These are phyloP conservation scores for Eucalyptus cladocalyx DNA, from an alignment of 345 rosid species.

Conservation along the genomic window DNA sequence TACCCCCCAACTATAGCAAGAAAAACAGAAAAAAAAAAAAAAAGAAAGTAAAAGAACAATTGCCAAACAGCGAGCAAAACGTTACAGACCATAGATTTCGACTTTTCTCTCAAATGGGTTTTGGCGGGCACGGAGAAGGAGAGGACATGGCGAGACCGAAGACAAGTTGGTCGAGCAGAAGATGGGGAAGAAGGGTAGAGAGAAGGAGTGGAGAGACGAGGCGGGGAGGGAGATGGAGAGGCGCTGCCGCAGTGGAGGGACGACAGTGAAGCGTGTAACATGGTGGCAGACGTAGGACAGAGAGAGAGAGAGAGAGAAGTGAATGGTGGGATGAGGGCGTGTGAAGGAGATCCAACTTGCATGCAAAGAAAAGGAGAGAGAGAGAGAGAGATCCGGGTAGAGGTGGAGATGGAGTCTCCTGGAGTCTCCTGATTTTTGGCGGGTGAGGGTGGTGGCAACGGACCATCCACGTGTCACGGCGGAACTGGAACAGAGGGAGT, in stretches of 20 bases:
- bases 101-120: background rate
- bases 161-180: conserved; percentile 1
- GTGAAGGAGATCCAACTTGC: background rate
- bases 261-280: background rate
- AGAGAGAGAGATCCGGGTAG: background rate
- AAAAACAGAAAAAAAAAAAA: background rate
- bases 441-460: background rate
- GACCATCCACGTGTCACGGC: background rate
- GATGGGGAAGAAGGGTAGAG: background rate
- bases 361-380: no score
- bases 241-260: background rate
- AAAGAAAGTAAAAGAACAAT: background rate
- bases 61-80: background rate
- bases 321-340: background rate
- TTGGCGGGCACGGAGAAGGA: conserved; percentile 2
- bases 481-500: background rate
- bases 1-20: background rate
- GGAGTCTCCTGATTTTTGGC: background rate
- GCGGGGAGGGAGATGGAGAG: conserved; percentile 20
- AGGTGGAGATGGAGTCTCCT: background rate
- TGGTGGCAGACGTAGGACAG: background rate
- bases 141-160: conserved; percentile 2
- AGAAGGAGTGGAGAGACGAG: conserved; percentile 6
- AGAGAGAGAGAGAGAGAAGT: background rate
- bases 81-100: background rate